These are phyloP conservation scores for Butyriboletus appendiculatus DNA, from an alignment of 1,284 basidiomycete genomes.

Conservation along the genomic window DNA sequence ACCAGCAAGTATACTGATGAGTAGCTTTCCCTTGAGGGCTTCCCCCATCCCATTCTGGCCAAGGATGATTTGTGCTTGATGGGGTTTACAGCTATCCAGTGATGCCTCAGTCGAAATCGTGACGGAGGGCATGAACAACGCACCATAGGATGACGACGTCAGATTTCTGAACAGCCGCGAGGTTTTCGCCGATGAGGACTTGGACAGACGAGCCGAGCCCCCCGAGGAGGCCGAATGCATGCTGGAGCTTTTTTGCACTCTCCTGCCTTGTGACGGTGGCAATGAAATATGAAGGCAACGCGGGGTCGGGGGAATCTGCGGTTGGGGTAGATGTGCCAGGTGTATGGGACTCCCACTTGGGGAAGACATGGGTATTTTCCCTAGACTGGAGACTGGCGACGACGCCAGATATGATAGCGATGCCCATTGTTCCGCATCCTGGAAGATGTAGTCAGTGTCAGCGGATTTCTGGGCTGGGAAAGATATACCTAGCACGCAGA, in stretches of 20 bases:
- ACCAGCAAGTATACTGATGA: conserved; percentile 97
- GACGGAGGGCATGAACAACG: conserved; percentile 26
- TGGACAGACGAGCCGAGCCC: conserved; percentile 65
- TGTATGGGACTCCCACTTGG: conserved; percentile 82
- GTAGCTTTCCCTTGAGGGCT: conserved; percentile 86
- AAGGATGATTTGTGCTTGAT: conserved; percentile 81
- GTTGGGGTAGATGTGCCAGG: conserved; percentile 81
- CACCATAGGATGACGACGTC: conserved; percentile 92
- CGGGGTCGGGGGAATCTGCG: conserved; percentile 52
- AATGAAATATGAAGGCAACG: conserved; percentile 82
- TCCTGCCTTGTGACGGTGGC: conserved; percentile 87
- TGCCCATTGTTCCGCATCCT: conserved; percentile 99
- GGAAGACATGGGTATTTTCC: conserved; percentile 33
- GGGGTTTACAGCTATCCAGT: conserved; percentile 86
- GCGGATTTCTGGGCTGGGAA: not conserved
- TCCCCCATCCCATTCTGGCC: conserved; percentile 80
- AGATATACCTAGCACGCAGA: conserved; percentile 40
- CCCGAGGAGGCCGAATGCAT: conserved; percentile 61
- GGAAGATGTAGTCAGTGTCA: conserved; percentile 13
- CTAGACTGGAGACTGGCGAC: conserved; percentile 68
- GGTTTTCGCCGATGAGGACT: conserved; percentile 70
- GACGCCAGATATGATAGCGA: conserved; percentile 93
- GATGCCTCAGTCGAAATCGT: not conserved
- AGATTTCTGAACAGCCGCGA: conserved; percentile 69
- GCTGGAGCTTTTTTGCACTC: conserved; percentile 70